Evolutionary conservation across 257 asterid genomes (phyloP).

Genomic region (Lithospermum erythrorhizon): DNA sequence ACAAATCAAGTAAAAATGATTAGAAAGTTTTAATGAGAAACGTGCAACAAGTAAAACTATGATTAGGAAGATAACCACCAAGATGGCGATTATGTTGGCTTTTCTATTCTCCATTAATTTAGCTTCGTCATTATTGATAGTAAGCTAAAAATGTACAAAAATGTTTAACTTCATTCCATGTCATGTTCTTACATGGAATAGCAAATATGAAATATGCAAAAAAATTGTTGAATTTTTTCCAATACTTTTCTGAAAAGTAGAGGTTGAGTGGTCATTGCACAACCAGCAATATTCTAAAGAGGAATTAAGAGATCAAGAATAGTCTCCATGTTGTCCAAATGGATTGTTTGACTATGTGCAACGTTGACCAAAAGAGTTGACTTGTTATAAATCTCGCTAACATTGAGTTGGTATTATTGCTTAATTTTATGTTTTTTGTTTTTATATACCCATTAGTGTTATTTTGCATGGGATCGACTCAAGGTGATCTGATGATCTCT

Average conservation of each 20-base stretch:
- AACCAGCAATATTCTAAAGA: background rate
- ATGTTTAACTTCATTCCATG: constrained; percentile 1
- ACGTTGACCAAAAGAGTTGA: background rate
- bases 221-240: background rate
- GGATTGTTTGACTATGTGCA: background rate
- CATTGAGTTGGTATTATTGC: too few species aligned
- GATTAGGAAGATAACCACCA: constrained; percentile 24
- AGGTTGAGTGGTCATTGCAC: background rate
- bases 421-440: too few species aligned
- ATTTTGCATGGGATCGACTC: too few species aligned
- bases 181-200: too few species aligned
- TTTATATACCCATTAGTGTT: too few species aligned
- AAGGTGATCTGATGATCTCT: too few species aligned
- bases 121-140: too few species aligned
- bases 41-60: constrained; percentile 36
- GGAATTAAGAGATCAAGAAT: background rate
- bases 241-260: background rate
- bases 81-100: constrained; percentile 29
- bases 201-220: background rate
- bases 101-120: constrained; percentile 45
- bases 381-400: too few species aligned
- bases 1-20: constrained; percentile 38
- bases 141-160: background rate
- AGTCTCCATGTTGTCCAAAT: background rate
- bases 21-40: constrained; percentile 26